Evolutionary conservation across 2,329 filamentous ascomycete species (phyloP).

Genomic region (Pseudogymnoascus sp.): DNA sequence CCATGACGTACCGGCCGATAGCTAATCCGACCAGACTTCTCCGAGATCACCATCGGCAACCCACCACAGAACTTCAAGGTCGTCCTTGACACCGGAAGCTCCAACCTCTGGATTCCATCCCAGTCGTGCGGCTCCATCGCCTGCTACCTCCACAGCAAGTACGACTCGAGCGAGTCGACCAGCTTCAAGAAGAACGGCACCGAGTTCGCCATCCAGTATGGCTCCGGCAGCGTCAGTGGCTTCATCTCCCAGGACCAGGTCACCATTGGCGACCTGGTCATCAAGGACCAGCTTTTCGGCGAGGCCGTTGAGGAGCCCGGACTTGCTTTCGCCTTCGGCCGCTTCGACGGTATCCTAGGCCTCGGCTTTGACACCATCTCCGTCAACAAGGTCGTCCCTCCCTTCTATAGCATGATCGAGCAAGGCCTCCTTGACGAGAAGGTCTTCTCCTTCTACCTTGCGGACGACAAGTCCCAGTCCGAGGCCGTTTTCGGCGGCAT

Average conservation of each 20-base stretch:
- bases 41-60: conserved; percentile 85
- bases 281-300: conserved; percentile 89
- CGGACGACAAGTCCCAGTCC: conserved; percentile 66
- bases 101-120: conserved; percentile 97
- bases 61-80: conserved; percentile 97
- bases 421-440: conserved; percentile 85
- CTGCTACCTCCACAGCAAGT: conserved; percentile 95
- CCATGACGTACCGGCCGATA: neutral
- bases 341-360: conserved; percentile 94
- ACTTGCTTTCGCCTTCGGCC: conserved; percentile 92
- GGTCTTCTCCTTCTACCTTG: conserved; percentile 95
- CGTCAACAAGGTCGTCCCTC: conserved; percentile 90
- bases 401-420: conserved; percentile 93
- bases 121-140: conserved; percentile 87
- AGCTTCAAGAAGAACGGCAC: conserved; percentile 92
- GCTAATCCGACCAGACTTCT: conserved; percentile 65
- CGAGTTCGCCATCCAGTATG: conserved; percentile 87
- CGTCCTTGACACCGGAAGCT: conserved; percentile 95
- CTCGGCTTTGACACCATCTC: conserved; percentile 92
- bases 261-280: conserved; percentile 77
- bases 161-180: conserved; percentile 82
- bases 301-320: conserved; percentile 95
- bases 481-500: conserved; percentile 87
- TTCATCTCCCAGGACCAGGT: conserved; percentile 87
- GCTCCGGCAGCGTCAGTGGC: conserved; percentile 86